Evolutionary conservation across 2,329 filamentous ascomycete genomes (phyloP).

Genomic region (Cladosporium sp.): DNA sequence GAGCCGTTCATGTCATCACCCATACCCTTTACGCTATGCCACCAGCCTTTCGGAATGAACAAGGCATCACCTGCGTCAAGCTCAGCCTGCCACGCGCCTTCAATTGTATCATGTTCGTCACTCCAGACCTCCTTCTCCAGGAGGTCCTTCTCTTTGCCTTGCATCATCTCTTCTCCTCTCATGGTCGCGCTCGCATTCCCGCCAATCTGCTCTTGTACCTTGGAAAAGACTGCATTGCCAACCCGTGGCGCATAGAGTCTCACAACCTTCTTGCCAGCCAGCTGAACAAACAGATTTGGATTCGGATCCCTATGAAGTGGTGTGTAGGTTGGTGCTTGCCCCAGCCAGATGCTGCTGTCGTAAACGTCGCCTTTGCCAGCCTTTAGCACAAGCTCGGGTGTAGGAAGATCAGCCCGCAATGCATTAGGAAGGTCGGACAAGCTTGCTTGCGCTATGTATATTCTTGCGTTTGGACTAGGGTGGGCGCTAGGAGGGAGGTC

Average conservation of each 20-base stretch:
- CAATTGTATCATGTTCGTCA: conserved; percentile 18
- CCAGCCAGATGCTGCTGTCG: conserved; percentile 81
- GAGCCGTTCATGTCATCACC: conserved; percentile 56
- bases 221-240: conserved; percentile 62
- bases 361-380: conserved; percentile 82
- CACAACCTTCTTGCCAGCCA: conserved; percentile 68
- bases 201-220: conserved; percentile 40
- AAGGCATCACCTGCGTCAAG: conserved; percentile 65
- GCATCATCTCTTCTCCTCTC: conserved; percentile 87
- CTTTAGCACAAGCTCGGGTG: conserved; percentile 58
- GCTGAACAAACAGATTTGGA: conserved; percentile 84
- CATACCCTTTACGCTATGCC: conserved; percentile 73
- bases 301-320: conserved; percentile 92
- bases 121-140: conserved; percentile 71
- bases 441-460: conserved; percentile 84
- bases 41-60: conserved; percentile 80
- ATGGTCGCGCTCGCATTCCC: conserved; percentile 47
- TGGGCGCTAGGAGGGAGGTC: conserved; percentile 26
- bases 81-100: conserved; percentile 26
- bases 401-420: conserved; percentile 63
- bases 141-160: conserved; percentile 63
- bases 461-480: conserved; percentile 29
- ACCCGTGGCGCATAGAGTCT: conserved; percentile 63
- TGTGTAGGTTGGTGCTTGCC: conserved; percentile 79
- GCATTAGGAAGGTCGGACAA: conserved; percentile 62